phyloP scores from a whole-genome alignment of 371 early-diverging fungal genomes.

The Mucor mucedo region DNA sequence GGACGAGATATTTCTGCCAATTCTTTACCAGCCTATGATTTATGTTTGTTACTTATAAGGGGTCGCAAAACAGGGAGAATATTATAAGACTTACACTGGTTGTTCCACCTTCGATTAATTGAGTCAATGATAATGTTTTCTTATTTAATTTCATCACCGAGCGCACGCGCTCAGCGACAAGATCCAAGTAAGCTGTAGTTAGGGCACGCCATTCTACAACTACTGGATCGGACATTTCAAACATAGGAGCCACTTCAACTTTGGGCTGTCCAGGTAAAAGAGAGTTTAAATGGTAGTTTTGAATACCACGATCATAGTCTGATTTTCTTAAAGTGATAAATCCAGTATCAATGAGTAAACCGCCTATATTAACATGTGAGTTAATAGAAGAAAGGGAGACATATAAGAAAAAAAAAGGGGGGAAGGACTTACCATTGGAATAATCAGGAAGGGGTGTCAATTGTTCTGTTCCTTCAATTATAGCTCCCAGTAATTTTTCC shows the following conservation, averaged over 20 bases:
- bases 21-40: constrained; percentile 78
- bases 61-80: too few species aligned
- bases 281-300: constrained; percentile 43
- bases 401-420: constrained; percentile 43
- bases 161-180: constrained; percentile 71
- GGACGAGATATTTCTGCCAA: constrained; percentile 81
- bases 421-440: constrained; percentile 65
- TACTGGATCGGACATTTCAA: constrained; percentile 80
- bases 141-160: constrained; percentile 57
- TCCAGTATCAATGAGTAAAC: constrained; percentile 42
- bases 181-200: constrained; percentile 83
- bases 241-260: constrained; percentile 64
- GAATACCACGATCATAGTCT: constrained; percentile 48
- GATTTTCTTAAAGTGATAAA: constrained; percentile 41
- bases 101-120: constrained; percentile 88
- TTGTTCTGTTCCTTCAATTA: constrained; percentile 67
- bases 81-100: constrained; percentile 63
- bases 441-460: constrained; percentile 94
- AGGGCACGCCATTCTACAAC: constrained; percentile 93
- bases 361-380: neutral
- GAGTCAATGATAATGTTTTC: constrained; percentile 71
- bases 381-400: constrained; percentile 56
- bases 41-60: too few species aligned
- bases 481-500: constrained; percentile 63
- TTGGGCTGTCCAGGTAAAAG: constrained; percentile 48